A percentile compares a stretch with the other conserved stretches of the same genome.
Conservation (phyloP, 2,329 filamentous ascomycete species). For the Beauveria pseudobassiana region DNA sequence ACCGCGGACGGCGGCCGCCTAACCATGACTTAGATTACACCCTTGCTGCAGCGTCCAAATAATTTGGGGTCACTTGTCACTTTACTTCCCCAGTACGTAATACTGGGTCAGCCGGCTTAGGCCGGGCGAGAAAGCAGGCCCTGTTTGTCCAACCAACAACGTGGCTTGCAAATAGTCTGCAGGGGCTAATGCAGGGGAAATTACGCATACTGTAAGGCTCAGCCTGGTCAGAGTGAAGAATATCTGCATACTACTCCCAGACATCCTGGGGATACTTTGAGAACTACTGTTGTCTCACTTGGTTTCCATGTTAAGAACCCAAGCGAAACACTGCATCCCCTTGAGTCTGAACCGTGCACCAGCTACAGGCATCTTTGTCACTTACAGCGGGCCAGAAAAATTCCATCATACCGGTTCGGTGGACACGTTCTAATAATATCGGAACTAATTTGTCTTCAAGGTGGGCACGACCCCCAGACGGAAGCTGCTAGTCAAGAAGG, state of each 20-base stretch:
- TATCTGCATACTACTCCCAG: too few species aligned
- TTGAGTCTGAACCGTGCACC: not conserved
- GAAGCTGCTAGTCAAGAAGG: not conserved
- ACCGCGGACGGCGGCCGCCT: not conserved
- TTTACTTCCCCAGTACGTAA: not conserved
- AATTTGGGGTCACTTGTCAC: not conserved
- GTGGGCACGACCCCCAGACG: not conserved
- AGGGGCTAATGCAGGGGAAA: conserved; percentile 9
- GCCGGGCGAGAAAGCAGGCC: not conserved
- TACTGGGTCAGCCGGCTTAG: not conserved
- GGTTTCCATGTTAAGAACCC: not conserved
- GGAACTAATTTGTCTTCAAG: not conserved
- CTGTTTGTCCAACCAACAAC: not conserved
- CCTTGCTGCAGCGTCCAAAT: not conserved
- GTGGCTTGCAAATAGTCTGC: conserved; percentile 9
- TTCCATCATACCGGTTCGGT: too few species aligned
- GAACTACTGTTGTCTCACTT: not conserved
- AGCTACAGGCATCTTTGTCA: not conserved
- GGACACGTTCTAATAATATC: not conserved
- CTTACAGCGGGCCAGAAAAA: too few species aligned
- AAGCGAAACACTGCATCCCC: not conserved
- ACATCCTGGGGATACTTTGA: too few species aligned
- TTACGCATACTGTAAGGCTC: not conserved
- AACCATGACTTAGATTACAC: not conserved
- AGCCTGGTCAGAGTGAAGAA: too few species aligned